phyloP scores from a whole-genome alignment of 768 basidiomycete species.

The Phaffia tasmanica region DNA sequence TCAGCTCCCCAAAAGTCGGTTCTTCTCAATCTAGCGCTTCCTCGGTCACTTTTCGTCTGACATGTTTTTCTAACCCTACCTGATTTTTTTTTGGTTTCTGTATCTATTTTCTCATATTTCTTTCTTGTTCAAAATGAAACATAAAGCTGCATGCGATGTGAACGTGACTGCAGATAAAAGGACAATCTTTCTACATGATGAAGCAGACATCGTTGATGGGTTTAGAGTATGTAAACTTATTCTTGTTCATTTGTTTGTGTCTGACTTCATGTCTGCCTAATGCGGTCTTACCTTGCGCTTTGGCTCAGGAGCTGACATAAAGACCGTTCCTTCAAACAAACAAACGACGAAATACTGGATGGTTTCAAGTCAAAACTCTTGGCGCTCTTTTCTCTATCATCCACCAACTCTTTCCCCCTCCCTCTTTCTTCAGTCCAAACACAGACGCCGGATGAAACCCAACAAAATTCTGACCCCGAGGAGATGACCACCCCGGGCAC shows the following conservation, averaged over 20 bases:
- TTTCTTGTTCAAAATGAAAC: neutral
- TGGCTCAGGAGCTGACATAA: slow-evolving; percentile 53
- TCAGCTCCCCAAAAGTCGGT: slow-evolving; percentile 62
- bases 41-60: no score
- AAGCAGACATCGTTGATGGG: slow-evolving; percentile 61
- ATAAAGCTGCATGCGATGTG: slow-evolving; percentile 66
- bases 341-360: slow-evolving; percentile 56
- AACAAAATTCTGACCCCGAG: no score
- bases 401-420: neutral
- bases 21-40: neutral
- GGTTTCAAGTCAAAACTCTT: slow-evolving; percentile 32
- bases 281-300: neutral
- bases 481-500: no score
- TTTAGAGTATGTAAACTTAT: slow-evolving; percentile 51
- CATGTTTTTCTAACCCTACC: neutral
- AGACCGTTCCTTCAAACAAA: slow-evolving; percentile 54
- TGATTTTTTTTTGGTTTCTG: neutral
- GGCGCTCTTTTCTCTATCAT: neutral
- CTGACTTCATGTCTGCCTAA: neutral
- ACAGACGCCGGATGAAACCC: no score
- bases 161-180: slow-evolving; percentile 96
- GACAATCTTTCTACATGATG: slow-evolving; percentile 83
- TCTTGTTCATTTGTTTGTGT: neutral
- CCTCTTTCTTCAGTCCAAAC: neutral
- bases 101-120: neutral